Percentiles rank a stretch among this genome's conserved stretches.
phyloP scores from a whole-genome alignment of 768 basidiomycete species.

The Mycena polygramma region DNA sequence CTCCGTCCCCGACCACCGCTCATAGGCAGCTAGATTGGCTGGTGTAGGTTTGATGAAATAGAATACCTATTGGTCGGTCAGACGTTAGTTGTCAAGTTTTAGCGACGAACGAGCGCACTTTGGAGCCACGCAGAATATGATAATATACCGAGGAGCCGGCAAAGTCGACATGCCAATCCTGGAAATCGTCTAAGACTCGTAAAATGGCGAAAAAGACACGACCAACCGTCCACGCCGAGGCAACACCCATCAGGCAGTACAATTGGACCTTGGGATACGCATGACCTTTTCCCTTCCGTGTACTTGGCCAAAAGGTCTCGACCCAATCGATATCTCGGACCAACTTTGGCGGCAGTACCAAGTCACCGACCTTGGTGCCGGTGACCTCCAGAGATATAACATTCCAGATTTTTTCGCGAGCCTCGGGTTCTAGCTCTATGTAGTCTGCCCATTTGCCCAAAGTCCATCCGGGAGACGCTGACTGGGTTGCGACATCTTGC shows the following conservation, averaged over 20 bases:
- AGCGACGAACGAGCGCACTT: conserved; percentile 60
- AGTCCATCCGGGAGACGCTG: conserved; percentile 89
- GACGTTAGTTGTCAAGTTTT: not conserved
- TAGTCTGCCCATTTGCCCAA: conserved; percentile 93
- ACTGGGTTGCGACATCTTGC: conserved; percentile 90
- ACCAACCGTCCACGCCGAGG: conserved; percentile 92
- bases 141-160: conserved; percentile 99
- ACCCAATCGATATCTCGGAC: conserved; percentile 97
- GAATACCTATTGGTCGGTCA: conserved; percentile 72
- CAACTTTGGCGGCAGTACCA: conserved; percentile 85
- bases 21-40: conserved; percentile 89
- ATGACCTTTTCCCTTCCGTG: conserved; percentile 78
- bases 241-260: conserved; percentile 98
- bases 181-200: conserved; percentile 17
- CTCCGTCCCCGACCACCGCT: conserved; percentile 94
- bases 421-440: conserved; percentile 73
- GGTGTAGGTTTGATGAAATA: conserved; percentile 94
- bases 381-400: conserved; percentile 97
- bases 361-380: conserved; percentile 83
- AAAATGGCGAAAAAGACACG: conserved; percentile 8
- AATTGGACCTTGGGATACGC: conserved; percentile 93
- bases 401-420: conserved; percentile 90
- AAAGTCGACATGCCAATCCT: conserved; percentile 99
- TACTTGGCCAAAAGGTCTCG: conserved; percentile 92
- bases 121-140: conserved; percentile 88